Evolutionary conservation across 345 rosid species (phyloP), one percentile per base, ranked within the genome.

Genomic region (Citrus cavaleriei): DNA sequence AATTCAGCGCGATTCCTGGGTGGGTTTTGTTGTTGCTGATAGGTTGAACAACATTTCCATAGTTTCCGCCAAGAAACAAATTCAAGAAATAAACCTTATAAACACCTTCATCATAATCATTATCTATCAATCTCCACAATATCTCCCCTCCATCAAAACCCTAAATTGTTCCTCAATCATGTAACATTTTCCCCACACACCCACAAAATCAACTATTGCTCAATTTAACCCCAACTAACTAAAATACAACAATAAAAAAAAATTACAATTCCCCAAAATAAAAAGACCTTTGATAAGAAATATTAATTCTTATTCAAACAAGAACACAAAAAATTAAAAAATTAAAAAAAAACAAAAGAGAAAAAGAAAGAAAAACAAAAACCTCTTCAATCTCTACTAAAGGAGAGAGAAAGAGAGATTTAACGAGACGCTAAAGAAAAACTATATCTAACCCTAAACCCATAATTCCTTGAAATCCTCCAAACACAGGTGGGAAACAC

Each of bases 81-180:
- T 76, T 90, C 89, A 86, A 90, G 74, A 82, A 83, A 80, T 80
- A 73, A 80, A 80, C 80, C 82, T 78, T 58, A 82, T 82, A 72
- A 82, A 85, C 86, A 79, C 82, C 90, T 79, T 84, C 80, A 42
- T 80, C 84, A 81, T 75, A 73, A 81, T 76, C 65, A 76, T 54
- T 64, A 81, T 87, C 91, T 68, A 83, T 86, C 91, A 86, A 82
- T 85, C 85, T 83, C 92, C 94, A 83, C 83, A 84, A 83, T 80
- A 86, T 74, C 86, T 86, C 80, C 90, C 92, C 83, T 85, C 91
- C 87, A 86, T 84, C 86, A 84, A 76, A 80, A 84, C 86, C 86
- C 89, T 88, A 86, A 40, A 85, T 86, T 81, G 49, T 25, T 80
- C 80, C 60, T 74, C 82, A 79, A 80, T 73, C 77, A 79, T 61